Evolutionary conservation across 2,329 filamentous ascomycete species (phyloP).

Genomic region (Fusarium devonianum): DNA sequence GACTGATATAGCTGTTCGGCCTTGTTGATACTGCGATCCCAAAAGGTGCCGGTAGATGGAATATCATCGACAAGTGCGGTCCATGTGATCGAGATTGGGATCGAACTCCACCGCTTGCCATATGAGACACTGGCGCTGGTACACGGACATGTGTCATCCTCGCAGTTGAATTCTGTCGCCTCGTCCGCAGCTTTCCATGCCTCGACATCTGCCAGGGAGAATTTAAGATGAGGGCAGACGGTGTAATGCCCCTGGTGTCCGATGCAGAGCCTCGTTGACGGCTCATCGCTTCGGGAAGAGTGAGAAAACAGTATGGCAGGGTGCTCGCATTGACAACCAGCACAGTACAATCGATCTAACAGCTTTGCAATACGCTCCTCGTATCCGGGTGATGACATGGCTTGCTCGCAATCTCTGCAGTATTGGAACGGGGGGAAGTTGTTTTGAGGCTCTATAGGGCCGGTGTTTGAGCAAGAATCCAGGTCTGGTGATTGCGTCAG

Average conservation of each 20-base stretch:
- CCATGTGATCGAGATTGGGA: not conserved
- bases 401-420: not conserved
- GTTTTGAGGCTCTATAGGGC: no score
- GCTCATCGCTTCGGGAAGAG: not conserved
- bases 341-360: not conserved
- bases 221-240: not conserved
- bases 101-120: not conserved
- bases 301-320: slow-evolving; percentile 1
- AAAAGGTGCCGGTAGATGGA: not conserved
- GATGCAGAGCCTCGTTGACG: not conserved
- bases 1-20: not conserved
- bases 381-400: not conserved
- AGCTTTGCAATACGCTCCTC: not conserved
- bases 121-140: not conserved
- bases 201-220: not conserved
- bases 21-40: not conserved
- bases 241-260: not conserved
- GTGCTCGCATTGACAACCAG: not conserved
- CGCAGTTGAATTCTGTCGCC: not conserved
- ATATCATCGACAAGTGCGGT: not conserved
- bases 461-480: no score
- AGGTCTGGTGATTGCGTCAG: no score
- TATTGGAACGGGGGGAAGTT: not conserved
- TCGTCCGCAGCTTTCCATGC: not conserved
- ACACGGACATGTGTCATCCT: not conserved